phyloP scores from a whole-genome alignment of 2,329 filamentous ascomycete species.

The Diaporthe ilicicola region DNA sequence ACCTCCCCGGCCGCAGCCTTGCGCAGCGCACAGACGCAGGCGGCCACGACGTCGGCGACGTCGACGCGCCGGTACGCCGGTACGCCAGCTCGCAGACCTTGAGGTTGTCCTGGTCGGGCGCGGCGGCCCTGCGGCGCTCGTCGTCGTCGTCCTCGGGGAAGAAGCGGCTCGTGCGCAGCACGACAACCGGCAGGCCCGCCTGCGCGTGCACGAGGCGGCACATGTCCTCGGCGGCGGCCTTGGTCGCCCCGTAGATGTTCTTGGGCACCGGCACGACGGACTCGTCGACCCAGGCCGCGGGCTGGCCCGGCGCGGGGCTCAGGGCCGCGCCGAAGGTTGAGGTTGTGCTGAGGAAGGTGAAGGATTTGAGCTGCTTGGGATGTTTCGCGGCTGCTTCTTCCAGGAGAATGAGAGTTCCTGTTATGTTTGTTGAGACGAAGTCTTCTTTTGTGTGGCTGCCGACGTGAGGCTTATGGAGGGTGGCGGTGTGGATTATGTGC shows the following conservation, averaged over 20 bases:
- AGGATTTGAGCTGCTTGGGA: conserved; percentile 44
- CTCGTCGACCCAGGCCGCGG: conserved; percentile 56
- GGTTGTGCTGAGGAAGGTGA: conserved; percentile 56
- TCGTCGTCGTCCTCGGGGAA: conserved; percentile 59
- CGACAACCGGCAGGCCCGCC: conserved; percentile 48
- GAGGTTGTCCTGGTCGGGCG: conserved; percentile 51
- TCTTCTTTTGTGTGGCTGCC: conserved; percentile 52
- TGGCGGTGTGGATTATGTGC: conserved; percentile 55
- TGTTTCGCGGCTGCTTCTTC: conserved; percentile 45
- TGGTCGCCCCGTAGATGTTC: conserved; percentile 60
- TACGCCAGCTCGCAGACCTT: conserved; percentile 58
- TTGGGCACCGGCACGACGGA: conserved; percentile 50
- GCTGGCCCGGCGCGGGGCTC: conserved; percentile 44
- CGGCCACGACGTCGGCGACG: conserved; percentile 53
- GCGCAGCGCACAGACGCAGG: conserved; percentile 49
- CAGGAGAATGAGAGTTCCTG: conserved; percentile 52
- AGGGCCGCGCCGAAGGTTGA: conserved; percentile 54
- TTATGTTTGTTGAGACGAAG: conserved; percentile 55
- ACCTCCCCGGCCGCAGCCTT: conserved; percentile 40
- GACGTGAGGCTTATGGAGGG: conserved; percentile 58
- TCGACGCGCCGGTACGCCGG: conserved; percentile 55
- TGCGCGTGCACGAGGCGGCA: conserved; percentile 52
- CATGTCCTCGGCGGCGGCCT: conserved; percentile 57
- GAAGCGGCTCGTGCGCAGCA: conserved; percentile 58
- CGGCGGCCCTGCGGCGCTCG: conserved; percentile 45